Percentiles rank a stretch among this genome's conserved stretches.
These are phyloP conservation scores for Uronychia binucleata DNA, from an alignment of 73 alveolate genomes.

Conservation along the genomic window DNA sequence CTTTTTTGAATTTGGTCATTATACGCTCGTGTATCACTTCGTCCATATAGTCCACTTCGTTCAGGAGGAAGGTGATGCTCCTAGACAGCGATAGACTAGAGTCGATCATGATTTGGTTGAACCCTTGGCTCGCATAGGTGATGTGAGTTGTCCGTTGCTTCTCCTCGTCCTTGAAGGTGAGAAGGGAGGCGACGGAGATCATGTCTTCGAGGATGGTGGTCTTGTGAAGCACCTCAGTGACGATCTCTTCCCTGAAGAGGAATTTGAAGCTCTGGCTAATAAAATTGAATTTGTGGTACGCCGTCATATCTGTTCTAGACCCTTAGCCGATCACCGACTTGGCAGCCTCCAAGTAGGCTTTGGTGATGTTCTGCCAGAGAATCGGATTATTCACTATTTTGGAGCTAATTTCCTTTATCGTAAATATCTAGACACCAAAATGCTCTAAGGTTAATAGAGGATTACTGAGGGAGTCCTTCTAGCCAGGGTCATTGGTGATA, in stretches of 20 bases:
- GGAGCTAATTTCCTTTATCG: background rate
- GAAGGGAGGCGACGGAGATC: background rate
- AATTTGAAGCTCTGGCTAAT: slow-evolving; percentile 22
- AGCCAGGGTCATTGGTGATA: no score
- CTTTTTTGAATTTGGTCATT: background rate
- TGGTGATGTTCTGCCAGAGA: no score
- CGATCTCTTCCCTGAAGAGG: slow-evolving; percentile 22
- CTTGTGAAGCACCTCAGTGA: slow-evolving; percentile 3
- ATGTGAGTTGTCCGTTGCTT: slow-evolving; percentile 1
- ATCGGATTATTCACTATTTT: background rate
- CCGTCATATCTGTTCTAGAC: background rate
- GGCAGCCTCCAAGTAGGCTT: no score
- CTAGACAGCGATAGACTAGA: background rate
- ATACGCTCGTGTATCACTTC: background rate
- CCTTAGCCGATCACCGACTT: background rate
- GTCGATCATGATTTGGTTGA: background rate
- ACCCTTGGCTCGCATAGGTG: background rate
- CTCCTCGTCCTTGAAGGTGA: slow-evolving; percentile 13
- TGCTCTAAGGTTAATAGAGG: no score
- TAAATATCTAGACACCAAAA: slow-evolving; percentile 5
- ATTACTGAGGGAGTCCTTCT: no score
- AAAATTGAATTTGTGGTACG: background rate
- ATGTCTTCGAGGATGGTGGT: slow-evolving; percentile 33
- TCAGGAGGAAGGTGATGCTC: background rate
- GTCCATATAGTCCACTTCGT: background rate